These are phyloP conservation scores for Lanmaoa pseudosensibilis DNA, from an alignment of 768 basidiomycete species.

Conservation along the genomic window DNA sequence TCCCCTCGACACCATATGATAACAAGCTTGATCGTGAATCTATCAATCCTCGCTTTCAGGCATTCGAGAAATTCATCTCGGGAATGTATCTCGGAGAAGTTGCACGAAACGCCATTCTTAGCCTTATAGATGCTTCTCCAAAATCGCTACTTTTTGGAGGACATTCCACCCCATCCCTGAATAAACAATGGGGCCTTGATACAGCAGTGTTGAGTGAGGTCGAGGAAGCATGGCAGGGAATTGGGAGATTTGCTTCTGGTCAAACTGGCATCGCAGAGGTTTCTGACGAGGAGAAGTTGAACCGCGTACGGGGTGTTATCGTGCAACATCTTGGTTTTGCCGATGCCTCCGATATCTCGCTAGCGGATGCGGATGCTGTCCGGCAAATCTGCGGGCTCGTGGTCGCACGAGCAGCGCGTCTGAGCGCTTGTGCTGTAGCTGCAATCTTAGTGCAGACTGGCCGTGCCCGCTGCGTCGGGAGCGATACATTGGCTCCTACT, in stretches of 20 bases:
- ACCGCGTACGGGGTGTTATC: constrained; percentile 60
- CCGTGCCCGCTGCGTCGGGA: constrained; percentile 50
- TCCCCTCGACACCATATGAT: constrained; percentile 89
- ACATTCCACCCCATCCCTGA: constrained; percentile 66
- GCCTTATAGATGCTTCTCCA: constrained; percentile 76
- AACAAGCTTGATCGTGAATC: constrained; percentile 89
- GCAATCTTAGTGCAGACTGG: constrained; percentile 83
- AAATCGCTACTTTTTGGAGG: constrained; percentile 78
- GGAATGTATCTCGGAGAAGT: constrained; percentile 99
- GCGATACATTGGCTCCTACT: constrained; percentile 19
- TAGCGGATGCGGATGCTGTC: constrained; percentile 72
- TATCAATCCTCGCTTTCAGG: constrained; percentile 91
- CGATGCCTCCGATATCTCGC: constrained; percentile 48
- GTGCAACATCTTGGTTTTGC: constrained; percentile 60
- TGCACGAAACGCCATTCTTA: constrained; percentile 78
- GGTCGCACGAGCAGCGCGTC: constrained; percentile 73
- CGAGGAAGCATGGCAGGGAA: constrained; percentile 71
- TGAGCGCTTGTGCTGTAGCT: constrained; percentile 88
- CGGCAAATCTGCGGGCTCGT: constrained; percentile 79
- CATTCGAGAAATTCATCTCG: constrained; percentile 97
- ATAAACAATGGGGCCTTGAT: constrained; percentile 93
- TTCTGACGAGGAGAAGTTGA: constrained; percentile 38
- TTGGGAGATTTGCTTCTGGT: constrained; percentile 33
- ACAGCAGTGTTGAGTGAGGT: constrained; percentile 88
- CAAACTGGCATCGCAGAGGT: background rate